Conservation (phyloP, 164 flowering plant species). For the Aristolochia californica region DNA sequence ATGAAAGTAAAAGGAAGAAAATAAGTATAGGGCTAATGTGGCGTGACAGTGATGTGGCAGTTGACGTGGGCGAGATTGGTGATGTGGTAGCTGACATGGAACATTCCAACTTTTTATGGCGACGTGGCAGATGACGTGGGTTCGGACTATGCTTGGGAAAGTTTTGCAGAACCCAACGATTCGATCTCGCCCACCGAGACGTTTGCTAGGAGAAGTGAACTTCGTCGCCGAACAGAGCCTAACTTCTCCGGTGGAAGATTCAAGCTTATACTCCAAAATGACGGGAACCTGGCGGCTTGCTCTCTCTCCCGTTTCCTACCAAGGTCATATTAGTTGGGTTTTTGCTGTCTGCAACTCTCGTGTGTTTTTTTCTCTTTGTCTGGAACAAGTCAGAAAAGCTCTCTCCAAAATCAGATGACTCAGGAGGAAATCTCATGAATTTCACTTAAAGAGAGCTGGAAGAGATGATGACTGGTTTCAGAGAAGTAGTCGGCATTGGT, state of each 20-base stretch:
- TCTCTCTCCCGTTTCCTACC: not conserved
- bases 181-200: not conserved
- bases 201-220: not conserved
- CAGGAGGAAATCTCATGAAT: not conserved
- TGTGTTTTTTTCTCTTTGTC: not conserved
- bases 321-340: not conserved
- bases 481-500: constrained; percentile 3
- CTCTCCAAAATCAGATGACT: not conserved
- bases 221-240: not conserved
- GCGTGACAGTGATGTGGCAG: no score
- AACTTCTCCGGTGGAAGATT: not conserved
- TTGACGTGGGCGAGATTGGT: no score
- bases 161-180: not conserved
- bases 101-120: no score
- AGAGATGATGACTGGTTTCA: constrained; percentile 7
- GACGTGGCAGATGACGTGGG: no score
- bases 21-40: no score
- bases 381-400: not conserved
- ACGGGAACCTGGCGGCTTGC: not conserved
- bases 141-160: not conserved
- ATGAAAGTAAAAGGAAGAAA: no score
- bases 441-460: constrained; percentile 6
- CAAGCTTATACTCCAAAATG: not conserved
- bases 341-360: not conserved
- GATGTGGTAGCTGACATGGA: no score